Evolutionary conservation across 768 basidiomycete species (phyloP), one percentile per base, ranked within the genome.

Genomic region (Russula earlei): DNA sequence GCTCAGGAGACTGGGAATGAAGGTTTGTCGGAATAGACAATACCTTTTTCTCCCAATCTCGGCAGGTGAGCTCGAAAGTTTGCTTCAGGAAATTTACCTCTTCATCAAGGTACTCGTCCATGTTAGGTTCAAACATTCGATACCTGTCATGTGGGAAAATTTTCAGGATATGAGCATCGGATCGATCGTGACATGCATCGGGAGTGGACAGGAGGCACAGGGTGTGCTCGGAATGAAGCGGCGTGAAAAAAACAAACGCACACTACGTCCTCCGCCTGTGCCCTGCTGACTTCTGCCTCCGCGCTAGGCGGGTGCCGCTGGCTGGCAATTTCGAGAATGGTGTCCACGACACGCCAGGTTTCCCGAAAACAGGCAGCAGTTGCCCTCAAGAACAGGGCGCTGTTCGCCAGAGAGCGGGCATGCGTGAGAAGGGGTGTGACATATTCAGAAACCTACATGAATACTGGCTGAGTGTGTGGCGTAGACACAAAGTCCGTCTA

Each of bases 71-170:
- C 31, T 90, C 87, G 53, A 96, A 81, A 0, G 77, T 72, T 5
- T 75, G 77, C 64, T 91, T 91, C 48, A 91, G 76, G 56, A 77
- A 79, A 55, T 96, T 94, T 5, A 86, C 78, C 68, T 99, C 95
- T 66, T 97, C 92, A 57, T 92, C 87, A 2, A 98, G 83, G 64
- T 98, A 98, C 65, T 97, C 94, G 66, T 96, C 94, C 91, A 98
- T 96, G 67, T 94, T 88, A 10, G 79, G 74, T 69, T 98, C 94
- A 63, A 97, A 98, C 91, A 97, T 96, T 44, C 78, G 80, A 68
- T 91, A 95, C 12, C 92, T 94, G 63, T 22, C 54, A 31, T 22
- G 58, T 46, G 45, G 14, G 54, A 20, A 10, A 48, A 47, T 8
- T n/a, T 14, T 55, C 22, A 55, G 48, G 9, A 40, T 17, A 24